Evolutionary conservation across 2,329 filamentous ascomycete genomes (phyloP).

Genomic region (Colletotrichum horii): DNA sequence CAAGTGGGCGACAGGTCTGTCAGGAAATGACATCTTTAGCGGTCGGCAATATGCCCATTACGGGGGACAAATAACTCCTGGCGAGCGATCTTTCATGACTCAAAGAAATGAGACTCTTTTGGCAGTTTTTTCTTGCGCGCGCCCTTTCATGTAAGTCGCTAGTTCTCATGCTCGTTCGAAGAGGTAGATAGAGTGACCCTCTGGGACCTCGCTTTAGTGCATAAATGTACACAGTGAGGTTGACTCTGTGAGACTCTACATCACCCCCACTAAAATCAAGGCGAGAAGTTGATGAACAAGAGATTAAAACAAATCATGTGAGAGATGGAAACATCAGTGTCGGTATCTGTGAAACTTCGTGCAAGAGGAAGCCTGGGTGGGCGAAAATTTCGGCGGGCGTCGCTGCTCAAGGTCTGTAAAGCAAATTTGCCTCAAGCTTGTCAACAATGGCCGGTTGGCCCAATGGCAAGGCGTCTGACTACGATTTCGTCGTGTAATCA

Average conservation of each 20-base stretch:
- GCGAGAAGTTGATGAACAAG: background rate
- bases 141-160: background rate
- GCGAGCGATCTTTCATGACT: background rate
- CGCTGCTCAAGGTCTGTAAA: rapidly evolving
- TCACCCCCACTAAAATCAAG: background rate
- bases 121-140: background rate
- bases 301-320: background rate
- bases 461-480: conserved; percentile 1
- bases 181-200: background rate
- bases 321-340: background rate
- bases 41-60: conserved; percentile 12
- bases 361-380: background rate
- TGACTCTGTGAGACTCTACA: background rate
- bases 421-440: rapidly evolving
- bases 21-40: conserved; percentile 48
- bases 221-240: background rate
- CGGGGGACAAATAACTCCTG: background rate
- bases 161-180: background rate
- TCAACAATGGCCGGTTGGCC: background rate
- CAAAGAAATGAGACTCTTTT: background rate
- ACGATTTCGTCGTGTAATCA: background rate
- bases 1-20: conserved; percentile 58
- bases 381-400: background rate
- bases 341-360: background rate
- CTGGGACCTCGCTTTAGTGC: conserved; percentile 10